Evolutionary conservation across 1,284 basidiomycete genomes (phyloP), one percentile per base, ranked within the genome.

Genomic region (Salmacisia buchloeana): DNA sequence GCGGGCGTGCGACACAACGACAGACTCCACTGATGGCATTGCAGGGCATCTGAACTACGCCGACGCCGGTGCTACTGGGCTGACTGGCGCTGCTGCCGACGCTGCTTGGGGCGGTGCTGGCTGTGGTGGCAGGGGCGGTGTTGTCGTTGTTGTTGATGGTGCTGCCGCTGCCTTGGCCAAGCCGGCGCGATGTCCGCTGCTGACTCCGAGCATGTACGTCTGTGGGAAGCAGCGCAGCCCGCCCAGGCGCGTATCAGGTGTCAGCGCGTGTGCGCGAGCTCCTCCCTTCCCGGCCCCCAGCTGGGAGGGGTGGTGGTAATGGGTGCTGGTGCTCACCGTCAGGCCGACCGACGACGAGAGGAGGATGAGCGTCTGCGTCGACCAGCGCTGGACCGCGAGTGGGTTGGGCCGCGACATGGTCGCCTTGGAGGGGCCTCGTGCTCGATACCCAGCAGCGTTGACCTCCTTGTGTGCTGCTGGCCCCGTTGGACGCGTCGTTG

Each of bases 291-390:
- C n/a, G n/a, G n/a, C n/a, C n/a, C n/a, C n/a, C n/a, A n/a, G n/a
- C 29, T 33, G 2, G 3, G 15, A 7, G 49, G 29, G 39, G 29
- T 33, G 2, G 29, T 6, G 49, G 27, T 9, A 38, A 18, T 38
- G 9, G 18, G 49, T 21, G 45, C 6, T 49, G 6, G 21, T 7
- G 21, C 49, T 54, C 49, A 54, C 49, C 27, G 27, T 33, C 12
- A 54, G 29, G 2, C 69, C 69, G 5, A 70, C 69, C 23, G 63
- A 65, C 2, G 69, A 66, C 2, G 67, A 67, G 1, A 70, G 58
- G 38, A 67, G 67, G 21, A 70, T 68, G 7, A 70, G 49, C 1
- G 69, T 70, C 10, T 67, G 69, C 12, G 66, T 68, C 29, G 69
- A 70, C 69, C 69, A 70, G 25, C 52, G 61, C 25, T 70, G 69